A percentile compares a stretch with the other conserved stretches of the same genome.
phyloP scores from a whole-genome alignment of 257 asterid species.

The Ilex aquifolium region DNA sequence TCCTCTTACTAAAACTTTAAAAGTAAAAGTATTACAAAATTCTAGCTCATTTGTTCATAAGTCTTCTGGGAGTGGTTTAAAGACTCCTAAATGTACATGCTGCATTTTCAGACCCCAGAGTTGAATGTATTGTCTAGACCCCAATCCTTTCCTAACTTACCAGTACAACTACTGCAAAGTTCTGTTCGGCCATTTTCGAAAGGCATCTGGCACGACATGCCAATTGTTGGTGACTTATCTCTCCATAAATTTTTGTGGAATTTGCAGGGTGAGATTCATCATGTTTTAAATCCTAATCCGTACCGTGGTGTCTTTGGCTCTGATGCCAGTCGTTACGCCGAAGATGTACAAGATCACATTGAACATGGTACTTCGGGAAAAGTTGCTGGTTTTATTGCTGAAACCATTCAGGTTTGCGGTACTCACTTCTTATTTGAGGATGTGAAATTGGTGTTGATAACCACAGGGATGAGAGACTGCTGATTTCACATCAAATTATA shows the following conservation, averaged over 20 bases:
- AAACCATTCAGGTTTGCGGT: slow-evolving; percentile 78
- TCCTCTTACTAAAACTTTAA: no score
- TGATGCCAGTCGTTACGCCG: slow-evolving; percentile 71
- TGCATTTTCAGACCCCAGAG: no score
- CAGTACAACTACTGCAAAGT: not conserved
- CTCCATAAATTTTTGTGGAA: not conserved
- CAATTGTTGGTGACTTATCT: not conserved
- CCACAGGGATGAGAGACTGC: not conserved
- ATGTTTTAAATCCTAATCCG: slow-evolving; percentile 86
- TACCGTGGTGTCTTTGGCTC: slow-evolving; percentile 86
- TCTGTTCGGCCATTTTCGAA: not conserved
- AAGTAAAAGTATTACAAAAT: no score
- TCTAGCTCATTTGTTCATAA: no score
- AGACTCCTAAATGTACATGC: no score
- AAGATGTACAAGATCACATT: slow-evolving; percentile 90
- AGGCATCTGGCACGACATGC: not conserved
- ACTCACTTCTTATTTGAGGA: not conserved
- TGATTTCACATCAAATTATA: slow-evolving; percentile 1
- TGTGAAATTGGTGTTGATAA: not conserved
- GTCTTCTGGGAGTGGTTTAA: no score
- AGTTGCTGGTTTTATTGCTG: slow-evolving; percentile 94
- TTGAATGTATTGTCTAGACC: no score
- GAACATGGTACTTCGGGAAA: slow-evolving; percentile 91
- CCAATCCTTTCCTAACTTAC: no score
- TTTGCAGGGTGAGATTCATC: slow-evolving; percentile 90